Base-by-base conservation (phyloP, 306 rosid genomes). In the Quercus glauca region DNA sequence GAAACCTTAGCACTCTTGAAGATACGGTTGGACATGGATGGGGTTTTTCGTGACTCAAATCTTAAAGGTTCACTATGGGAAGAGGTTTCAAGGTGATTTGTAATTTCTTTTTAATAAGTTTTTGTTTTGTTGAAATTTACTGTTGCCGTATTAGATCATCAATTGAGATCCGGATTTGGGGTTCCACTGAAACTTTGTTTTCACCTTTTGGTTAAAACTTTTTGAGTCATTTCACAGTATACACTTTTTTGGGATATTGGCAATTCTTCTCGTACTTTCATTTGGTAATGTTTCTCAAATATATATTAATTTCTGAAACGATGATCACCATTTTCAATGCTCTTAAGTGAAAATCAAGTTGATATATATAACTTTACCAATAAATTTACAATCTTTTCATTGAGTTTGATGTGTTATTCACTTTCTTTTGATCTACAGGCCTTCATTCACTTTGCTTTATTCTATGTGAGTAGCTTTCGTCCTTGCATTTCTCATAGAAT, bases 11-110 rank as follows among this genome's bases (percentile, higher is more conserved):
- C 96, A 15, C 88, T 95, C 35, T 80, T 93, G 88, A 89, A 95
- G 94, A 93, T 93, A 85, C 88, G 99, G 76, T 90, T 92, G 0
- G 91, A 95, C 70, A 90, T 95, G 97, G 98, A 91, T 79, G 90
- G 86, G 43, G 86, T 88, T 55, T 95, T 95, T 77, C 84, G 97
- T 2, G 97, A 91, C 79, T 90, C 99, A 49, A 90, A 79, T 85
- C 91, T 93, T 73, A 95, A 95, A 90, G 97, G 90, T 84, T 98
- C 99, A 82, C 84, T 95, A 82, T 95, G 99, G 99, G 96, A 93
- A 73, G 88, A 95, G 29, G 88, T 95, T 83, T 87, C 99, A 86
- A 95, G 99, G 98, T 95, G 72, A 70, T 18, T 56, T 10, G 3
- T 56, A 21, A 64, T 57, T 52, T 9, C 12, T 33, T 8, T 21